A percentile compares a stretch with the other conserved stretches of the same genome.
phyloP scores from a whole-genome alignment of 1,284 basidiomycete genomes.

The Gomphus bonarii region DNA sequence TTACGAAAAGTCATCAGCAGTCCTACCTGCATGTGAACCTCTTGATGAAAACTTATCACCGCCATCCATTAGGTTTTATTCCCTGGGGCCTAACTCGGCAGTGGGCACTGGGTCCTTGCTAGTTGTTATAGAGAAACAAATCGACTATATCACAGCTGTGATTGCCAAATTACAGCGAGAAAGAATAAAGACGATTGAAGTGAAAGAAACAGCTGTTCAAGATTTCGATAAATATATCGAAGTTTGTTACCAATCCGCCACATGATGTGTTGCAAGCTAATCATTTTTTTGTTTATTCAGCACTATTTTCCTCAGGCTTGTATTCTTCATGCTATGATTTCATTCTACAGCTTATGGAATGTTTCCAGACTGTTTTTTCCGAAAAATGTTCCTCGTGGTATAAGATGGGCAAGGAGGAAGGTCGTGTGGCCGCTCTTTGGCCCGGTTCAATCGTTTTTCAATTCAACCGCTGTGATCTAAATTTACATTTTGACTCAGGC shows the following conservation, averaged over 20 bases:
- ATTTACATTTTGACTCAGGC: slow-evolving; percentile 26
- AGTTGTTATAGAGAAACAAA: slow-evolving; percentile 41
- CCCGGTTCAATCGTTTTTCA: slow-evolving; percentile 30
- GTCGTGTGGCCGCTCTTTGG: slow-evolving; percentile 47
- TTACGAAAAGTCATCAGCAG: neutral
- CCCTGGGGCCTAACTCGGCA: slow-evolving; percentile 44
- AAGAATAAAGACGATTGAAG: slow-evolving; percentile 46
- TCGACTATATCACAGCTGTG: slow-evolving; percentile 41
- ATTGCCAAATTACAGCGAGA: slow-evolving; percentile 51
- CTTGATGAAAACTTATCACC: slow-evolving; percentile 16
- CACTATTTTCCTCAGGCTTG: slow-evolving; percentile 38
- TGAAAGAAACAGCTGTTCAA: slow-evolving; percentile 44
- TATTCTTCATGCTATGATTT: neutral
- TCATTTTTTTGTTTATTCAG: no score
- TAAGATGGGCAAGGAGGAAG: slow-evolving; percentile 48
- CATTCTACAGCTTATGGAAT: neutral
- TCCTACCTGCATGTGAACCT: neutral
- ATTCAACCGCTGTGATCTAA: neutral
- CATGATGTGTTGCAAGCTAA: no score
- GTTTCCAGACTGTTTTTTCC: slow-evolving; percentile 43
- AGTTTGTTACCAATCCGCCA: slow-evolving; percentile 17
- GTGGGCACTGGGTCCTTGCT: slow-evolving; percentile 44
- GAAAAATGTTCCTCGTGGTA: slow-evolving; percentile 59
- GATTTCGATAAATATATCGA: slow-evolving; percentile 51
- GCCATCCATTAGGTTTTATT: slow-evolving; percentile 24